Conservation (phyloP, 2,329 filamentous ascomycete genomes). For the Lachnum nothofagi region DNA sequence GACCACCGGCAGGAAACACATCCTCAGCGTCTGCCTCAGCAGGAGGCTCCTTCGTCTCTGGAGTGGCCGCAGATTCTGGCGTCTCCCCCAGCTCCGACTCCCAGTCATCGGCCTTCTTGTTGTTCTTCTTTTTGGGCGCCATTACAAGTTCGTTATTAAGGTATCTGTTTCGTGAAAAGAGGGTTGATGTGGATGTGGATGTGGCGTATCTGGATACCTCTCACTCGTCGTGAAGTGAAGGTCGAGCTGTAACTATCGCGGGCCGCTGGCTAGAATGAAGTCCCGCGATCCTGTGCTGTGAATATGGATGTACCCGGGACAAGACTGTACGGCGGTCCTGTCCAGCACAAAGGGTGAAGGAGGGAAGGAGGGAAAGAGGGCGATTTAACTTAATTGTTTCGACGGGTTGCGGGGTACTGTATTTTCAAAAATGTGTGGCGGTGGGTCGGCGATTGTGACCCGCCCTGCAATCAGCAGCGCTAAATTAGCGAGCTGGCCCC, state of each 20-base stretch:
- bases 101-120: slow-evolving; percentile 89
- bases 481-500: too few species aligned
- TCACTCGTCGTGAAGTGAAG: not conserved
- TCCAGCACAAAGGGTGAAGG: too few species aligned
- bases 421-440: too few species aligned
- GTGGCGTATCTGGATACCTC: not conserved
- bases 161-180: not conserved
- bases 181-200: not conserved
- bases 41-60: slow-evolving; percentile 42
- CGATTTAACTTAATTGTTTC: too few species aligned
- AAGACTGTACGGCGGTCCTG: too few species aligned
- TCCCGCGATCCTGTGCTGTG: too few species aligned
- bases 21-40: slow-evolving; percentile 47
- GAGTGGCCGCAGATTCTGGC: slow-evolving; percentile 45
- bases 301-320: too few species aligned
- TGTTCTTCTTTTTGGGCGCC: slow-evolving; percentile 93
- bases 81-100: slow-evolving; percentile 85
- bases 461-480: too few species aligned
- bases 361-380: too few species aligned
- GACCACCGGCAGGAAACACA: slow-evolving; percentile 50
- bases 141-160: slow-evolving; percentile 46
- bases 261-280: too few species aligned
- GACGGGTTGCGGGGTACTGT: too few species aligned
- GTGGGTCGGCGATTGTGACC: too few species aligned
- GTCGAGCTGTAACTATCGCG: not conserved